Evolutionary conservation across 768 basidiomycete genomes (phyloP).

Genomic region (Lactarius quietus): DNA sequence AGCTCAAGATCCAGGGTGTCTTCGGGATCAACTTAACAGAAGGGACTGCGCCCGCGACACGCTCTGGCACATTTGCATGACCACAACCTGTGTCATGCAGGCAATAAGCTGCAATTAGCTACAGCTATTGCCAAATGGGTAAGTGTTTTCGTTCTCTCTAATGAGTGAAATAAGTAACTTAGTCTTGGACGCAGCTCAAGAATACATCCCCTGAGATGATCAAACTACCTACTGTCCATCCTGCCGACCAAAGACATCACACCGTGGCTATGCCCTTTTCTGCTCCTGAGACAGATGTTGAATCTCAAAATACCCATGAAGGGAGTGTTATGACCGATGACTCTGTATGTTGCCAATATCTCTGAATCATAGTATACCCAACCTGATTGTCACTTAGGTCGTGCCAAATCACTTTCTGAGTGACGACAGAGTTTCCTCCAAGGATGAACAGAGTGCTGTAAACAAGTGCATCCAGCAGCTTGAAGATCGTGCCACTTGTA

Average conservation of each 20-base stretch:
- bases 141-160: neutral
- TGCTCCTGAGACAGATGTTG: neutral
- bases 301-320: no score
- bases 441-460: no score
- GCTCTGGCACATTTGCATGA: constrained; percentile 23
- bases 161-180: neutral
- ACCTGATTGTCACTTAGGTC: no score
- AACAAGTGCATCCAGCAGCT: no score
- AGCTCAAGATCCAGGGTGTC: neutral
- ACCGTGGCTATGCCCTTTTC: neutral
- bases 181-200: neutral
- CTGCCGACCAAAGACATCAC: no score
- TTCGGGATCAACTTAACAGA: neutral
- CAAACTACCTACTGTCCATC: neutral
- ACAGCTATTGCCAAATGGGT: constrained; percentile 18
- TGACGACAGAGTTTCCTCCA: no score
- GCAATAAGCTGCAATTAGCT: constrained; percentile 9
- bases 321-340: no score
- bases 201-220: neutral
- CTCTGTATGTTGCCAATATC: no score
- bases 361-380: no score
- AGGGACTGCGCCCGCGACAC: neutral
- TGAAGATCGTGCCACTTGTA: no score
- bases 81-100: constrained; percentile 11
- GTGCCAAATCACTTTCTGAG: no score